A percentile compares a stretch with the other conserved stretches of the same genome.
Conservation (phyloP, 441 rosid species). For the Isatis lusitanica region DNA sequence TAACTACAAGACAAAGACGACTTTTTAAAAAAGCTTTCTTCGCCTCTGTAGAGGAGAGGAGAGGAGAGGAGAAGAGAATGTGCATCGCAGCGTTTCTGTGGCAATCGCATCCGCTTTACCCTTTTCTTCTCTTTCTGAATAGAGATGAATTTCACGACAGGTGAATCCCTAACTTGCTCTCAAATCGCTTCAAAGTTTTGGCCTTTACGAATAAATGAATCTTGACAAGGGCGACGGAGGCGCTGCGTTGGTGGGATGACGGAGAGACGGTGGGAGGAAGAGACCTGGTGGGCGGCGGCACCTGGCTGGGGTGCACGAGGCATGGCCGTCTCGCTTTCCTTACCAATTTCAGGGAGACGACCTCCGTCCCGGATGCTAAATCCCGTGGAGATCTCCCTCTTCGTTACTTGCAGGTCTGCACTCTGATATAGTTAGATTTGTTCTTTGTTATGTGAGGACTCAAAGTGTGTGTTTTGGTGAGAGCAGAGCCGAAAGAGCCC, state of each 20-base stretch:
- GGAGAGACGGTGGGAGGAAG: conserved; percentile 72
- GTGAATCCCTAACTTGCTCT: conserved; percentile 34
- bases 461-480: not conserved
- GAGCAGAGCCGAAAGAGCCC: conserved; percentile 63
- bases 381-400: conserved; percentile 75
- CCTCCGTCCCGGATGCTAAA: conserved; percentile 41
- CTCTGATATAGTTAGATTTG: not conserved
- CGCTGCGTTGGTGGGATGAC: conserved; percentile 70
- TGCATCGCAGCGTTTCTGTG: conserved; percentile 78
- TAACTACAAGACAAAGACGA: not conserved
- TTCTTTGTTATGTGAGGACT: not conserved
- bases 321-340: conserved; percentile 71
- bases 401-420: conserved; percentile 48
- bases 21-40: not conserved
- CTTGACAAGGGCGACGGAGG: conserved; percentile 55
- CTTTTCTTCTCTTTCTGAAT: conserved; percentile 66
- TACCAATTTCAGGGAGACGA: conserved; percentile 61
- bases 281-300: conserved; percentile 74
- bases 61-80: conserved; percentile 37
- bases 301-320: conserved; percentile 75
- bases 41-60: not conserved
- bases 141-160: conserved; percentile 76
- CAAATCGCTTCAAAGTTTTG: not conserved
- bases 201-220: not conserved
- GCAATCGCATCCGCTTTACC: conserved; percentile 79